phyloP scores from a whole-genome alignment of 345 rosid species.

The Viola odorata region DNA sequence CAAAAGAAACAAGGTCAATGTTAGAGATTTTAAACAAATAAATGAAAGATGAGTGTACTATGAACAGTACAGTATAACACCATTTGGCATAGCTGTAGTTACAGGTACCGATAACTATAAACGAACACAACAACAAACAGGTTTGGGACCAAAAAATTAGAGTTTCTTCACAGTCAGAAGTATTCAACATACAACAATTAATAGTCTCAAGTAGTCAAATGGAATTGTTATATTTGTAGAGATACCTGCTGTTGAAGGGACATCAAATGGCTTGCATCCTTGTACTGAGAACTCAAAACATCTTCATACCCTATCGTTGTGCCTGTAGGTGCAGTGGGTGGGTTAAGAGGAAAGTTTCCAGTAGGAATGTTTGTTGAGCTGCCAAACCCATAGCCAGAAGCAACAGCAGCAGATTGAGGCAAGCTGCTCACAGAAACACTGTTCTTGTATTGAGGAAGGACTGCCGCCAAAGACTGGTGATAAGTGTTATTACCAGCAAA shows the following conservation, averaged over 20 bases:
- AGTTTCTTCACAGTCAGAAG: no score
- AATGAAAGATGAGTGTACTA: not conserved
- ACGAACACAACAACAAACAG: no score
- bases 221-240: no score
- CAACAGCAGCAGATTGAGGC: slow-evolving; percentile 79
- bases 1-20: not conserved
- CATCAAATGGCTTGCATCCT: slow-evolving; percentile 63
- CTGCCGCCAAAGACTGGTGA: slow-evolving; percentile 80
- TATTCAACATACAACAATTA: no score
- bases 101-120: no score
- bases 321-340: slow-evolving; percentile 55
- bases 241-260: slow-evolving; percentile 85
- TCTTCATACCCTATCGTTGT: slow-evolving; percentile 68
- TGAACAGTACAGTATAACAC: no score
- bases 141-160: no score
- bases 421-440: slow-evolving; percentile 68
- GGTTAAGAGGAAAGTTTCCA: slow-evolving; percentile 68
- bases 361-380: slow-evolving; percentile 61
- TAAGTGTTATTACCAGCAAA: slow-evolving; percentile 72
- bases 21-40: slow-evolving; percentile 1
- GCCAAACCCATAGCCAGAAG: slow-evolving; percentile 87
- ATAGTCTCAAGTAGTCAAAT: no score
- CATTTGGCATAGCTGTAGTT: no score
- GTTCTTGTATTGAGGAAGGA: slow-evolving; percentile 86
- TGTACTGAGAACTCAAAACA: slow-evolving; percentile 73